phyloP scores from a whole-genome alignment of 192 early-diverging fungal genomes.

The Thoreauomyces humboldtii region DNA sequence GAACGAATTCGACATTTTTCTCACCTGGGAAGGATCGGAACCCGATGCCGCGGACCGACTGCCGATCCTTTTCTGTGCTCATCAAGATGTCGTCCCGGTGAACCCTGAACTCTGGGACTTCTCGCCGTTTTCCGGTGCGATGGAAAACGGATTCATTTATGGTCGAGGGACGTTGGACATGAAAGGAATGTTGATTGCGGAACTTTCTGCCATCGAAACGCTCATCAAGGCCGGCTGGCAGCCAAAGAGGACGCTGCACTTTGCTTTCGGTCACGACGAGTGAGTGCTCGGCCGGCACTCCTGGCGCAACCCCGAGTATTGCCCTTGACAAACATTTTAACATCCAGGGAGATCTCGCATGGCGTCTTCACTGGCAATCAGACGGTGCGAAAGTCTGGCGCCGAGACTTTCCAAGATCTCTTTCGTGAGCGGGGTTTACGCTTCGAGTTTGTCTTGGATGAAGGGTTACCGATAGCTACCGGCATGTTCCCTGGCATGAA shows the following conservation, averaged over 20 bases:
- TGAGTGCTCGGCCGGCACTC: no score
- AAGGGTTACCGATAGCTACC: slow-evolving; percentile 42
- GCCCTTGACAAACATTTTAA: no score
- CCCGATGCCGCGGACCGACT: slow-evolving; percentile 1
- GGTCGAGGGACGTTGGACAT: slow-evolving; percentile 44
- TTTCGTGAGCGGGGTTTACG: slow-evolving; percentile 17
- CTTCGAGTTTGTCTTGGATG: slow-evolving; percentile 39
- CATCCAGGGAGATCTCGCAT: no score
- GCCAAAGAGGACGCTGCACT: slow-evolving; percentile 35
- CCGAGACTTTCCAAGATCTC: background rate
- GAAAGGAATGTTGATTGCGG: slow-evolving; percentile 39
- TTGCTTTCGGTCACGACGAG: slow-evolving; percentile 54
- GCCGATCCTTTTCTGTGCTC: slow-evolving; percentile 39
- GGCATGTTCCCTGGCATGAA: slow-evolving; percentile 24
- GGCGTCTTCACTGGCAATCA: no score
- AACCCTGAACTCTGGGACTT: slow-evolving; percentile 36
- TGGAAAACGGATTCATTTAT: slow-evolving; percentile 35
- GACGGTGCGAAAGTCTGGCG: no score
- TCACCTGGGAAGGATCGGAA: slow-evolving; percentile 42
- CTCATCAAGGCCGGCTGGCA: slow-evolving; percentile 36
- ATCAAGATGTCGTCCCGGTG: slow-evolving; percentile 49
- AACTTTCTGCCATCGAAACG: slow-evolving; percentile 45
- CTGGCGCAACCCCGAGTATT: no score
- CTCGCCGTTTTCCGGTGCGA: slow-evolving; percentile 39
- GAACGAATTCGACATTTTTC: slow-evolving; percentile 33